Evolutionary conservation across 75 land plant species (phyloP).

Genomic region (Chamaecyparis obtusa): DNA sequence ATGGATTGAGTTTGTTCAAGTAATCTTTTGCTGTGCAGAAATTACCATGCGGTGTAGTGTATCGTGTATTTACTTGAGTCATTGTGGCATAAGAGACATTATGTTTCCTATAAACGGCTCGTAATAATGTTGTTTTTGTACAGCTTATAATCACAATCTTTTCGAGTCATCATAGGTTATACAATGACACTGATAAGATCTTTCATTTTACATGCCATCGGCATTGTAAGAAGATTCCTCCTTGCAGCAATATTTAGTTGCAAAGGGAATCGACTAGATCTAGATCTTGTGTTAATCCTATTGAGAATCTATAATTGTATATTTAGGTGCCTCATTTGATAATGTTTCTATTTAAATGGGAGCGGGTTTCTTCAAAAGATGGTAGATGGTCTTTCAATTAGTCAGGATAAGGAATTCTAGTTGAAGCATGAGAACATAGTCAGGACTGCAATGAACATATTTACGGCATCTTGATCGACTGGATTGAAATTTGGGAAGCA

Average conservation of each 20-base stretch:
- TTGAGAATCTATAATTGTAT: neutral
- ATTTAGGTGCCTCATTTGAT: neutral
- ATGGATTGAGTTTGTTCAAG: neutral
- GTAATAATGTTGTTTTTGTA: neutral
- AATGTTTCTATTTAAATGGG: neutral
- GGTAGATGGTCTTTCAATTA: neutral
- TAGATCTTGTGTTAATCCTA: neutral
- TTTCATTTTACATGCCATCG: conserved; percentile 1
- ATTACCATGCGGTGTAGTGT: neutral
- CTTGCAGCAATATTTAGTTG: neutral
- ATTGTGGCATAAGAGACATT: neutral
- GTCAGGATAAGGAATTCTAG: neutral
- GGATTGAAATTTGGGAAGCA: neutral
- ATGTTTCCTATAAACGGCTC: neutral
- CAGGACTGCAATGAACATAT: neutral
- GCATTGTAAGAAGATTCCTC: neutral
- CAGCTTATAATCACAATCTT: neutral
- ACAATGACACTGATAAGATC: neutral
- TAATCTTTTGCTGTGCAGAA: neutral
- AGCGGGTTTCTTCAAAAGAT: neutral
- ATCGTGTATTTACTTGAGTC: neutral
- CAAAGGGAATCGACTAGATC: neutral
- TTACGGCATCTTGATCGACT: neutral
- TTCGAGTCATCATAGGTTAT: neutral
- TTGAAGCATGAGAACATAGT: neutral